Percentiles rank a stretch among this genome's conserved stretches.
These are phyloP conservation scores for Sonneratia alba DNA, from an alignment of 345 rosid genomes.

Conservation along the genomic window DNA sequence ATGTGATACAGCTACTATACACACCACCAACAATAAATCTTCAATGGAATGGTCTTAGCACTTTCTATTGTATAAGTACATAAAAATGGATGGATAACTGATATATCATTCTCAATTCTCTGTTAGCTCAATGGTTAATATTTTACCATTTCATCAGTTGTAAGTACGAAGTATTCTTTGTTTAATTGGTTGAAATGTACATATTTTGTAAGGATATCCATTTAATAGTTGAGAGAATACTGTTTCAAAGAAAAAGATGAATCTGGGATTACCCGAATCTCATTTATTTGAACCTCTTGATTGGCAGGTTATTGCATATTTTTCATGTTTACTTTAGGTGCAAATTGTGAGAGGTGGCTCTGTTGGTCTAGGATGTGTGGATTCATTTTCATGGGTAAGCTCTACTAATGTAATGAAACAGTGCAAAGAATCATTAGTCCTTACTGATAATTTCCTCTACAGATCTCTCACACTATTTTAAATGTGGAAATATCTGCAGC, in stretches of 20 bases:
- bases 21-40: background rate
- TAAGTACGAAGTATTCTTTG: background rate
- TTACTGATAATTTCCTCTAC: background rate
- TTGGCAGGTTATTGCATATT: conserved; percentile 29
- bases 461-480: background rate
- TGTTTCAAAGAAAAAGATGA: background rate
- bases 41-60: background rate
- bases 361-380: conserved; percentile 35
- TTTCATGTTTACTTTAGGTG: conserved; percentile 21
- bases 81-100: background rate
- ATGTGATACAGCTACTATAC: background rate
- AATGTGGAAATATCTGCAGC: conserved; percentile 32
- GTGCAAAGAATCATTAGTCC: background rate
- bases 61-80: background rate
- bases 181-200: background rate
- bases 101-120: background rate
- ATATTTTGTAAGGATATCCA: background rate
- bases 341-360: conserved; percentile 26
- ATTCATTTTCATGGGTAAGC: conserved; percentile 37
- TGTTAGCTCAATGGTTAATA: background rate
- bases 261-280: background rate
- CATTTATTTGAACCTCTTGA: conserved; percentile 4
- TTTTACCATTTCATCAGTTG: background rate
- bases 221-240: background rate
- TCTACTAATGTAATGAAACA: background rate